These are phyloP conservation scores for Fusarium chlamydosporum DNA, from an alignment of 2,329 filamentous ascomycete genomes.

Conservation along the genomic window DNA sequence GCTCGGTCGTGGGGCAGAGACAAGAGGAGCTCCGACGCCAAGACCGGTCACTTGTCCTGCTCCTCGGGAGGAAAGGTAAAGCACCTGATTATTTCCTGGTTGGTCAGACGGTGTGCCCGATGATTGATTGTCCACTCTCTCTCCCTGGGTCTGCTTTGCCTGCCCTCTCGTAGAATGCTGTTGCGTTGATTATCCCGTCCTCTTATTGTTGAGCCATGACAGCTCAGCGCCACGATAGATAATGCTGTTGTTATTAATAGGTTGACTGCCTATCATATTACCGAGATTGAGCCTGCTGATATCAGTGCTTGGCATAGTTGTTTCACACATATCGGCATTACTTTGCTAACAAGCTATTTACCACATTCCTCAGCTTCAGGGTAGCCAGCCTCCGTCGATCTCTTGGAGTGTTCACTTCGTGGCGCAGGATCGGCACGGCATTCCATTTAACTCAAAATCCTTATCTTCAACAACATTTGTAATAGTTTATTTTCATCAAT, in stretches of 20 bases:
- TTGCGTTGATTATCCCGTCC: background rate
- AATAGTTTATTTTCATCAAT: background rate
- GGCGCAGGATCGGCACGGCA: background rate
- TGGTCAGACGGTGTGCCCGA: too few species aligned
- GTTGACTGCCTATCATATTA: background rate
- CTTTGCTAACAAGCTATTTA: too few species aligned
- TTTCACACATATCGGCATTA: background rate
- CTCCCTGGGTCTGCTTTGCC: too few species aligned
- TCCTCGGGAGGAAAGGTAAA: background rate
- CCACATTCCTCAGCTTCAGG: too few species aligned
- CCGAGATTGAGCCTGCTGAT: background rate
- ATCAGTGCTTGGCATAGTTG: background rate
- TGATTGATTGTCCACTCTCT: too few species aligned
- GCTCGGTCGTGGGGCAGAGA: conserved; percentile 19
- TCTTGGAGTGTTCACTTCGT: background rate
- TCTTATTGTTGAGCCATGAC: background rate
- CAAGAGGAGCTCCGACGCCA: conserved; percentile 1
- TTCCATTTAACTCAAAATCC: background rate
- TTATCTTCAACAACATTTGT: background rate
- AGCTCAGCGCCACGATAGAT: background rate
- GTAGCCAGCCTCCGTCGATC: too few species aligned
- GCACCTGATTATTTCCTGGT: background rate
- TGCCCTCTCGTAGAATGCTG: background rate
- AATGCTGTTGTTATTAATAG: background rate
- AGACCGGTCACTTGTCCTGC: background rate